Percentiles rank a stretch among this genome's conserved stretches.
phyloP scores from a whole-genome alignment of 2,329 filamentous ascomycete species.

The Fusarium robinianum region DNA sequence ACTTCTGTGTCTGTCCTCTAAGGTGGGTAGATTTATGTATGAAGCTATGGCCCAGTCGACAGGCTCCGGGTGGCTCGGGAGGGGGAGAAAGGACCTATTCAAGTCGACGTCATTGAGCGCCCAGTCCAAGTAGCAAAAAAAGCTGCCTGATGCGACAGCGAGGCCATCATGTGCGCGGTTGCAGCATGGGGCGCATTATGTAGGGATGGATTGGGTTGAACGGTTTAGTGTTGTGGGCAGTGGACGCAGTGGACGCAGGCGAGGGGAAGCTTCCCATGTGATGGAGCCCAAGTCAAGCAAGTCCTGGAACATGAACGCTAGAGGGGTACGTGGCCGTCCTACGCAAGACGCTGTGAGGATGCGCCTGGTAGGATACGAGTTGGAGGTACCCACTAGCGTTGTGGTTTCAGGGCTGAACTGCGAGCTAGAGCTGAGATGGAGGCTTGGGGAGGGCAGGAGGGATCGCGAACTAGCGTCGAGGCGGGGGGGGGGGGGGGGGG shows the following conservation, averaged over 20 bases:
- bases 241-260: no score
- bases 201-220: conserved; percentile 14
- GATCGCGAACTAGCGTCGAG: no score
- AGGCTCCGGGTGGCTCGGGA: conserved; percentile 19
- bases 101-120: conserved; percentile 31
- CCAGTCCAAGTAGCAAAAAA: conserved; percentile 18
- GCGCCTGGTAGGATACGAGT: conserved; percentile 1
- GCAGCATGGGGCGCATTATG: conserved; percentile 11
- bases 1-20: no score
- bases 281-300: neutral
- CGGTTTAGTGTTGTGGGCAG: conserved; percentile 1
- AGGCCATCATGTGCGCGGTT: conserved; percentile 12
- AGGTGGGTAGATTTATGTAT: no score
- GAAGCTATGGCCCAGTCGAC: conserved; percentile 4
- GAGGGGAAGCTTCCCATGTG: conserved; percentile 7
- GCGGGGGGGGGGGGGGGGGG: no score
- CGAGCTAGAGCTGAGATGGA: no score
- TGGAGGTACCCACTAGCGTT: conserved; percentile 7
- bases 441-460: no score
- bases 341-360: conserved; percentile 6
- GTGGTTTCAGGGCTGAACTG: no score
- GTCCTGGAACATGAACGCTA: conserved; percentile 3
- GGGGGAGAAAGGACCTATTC: conserved; percentile 13
- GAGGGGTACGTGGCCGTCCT: conserved; percentile 17
- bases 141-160: conserved; percentile 25